Evolutionary conservation across 2,329 filamentous ascomycete genomes (phyloP), one percentile per base, ranked within the genome.

Genomic region (Colletotrichum agaves): DNA sequence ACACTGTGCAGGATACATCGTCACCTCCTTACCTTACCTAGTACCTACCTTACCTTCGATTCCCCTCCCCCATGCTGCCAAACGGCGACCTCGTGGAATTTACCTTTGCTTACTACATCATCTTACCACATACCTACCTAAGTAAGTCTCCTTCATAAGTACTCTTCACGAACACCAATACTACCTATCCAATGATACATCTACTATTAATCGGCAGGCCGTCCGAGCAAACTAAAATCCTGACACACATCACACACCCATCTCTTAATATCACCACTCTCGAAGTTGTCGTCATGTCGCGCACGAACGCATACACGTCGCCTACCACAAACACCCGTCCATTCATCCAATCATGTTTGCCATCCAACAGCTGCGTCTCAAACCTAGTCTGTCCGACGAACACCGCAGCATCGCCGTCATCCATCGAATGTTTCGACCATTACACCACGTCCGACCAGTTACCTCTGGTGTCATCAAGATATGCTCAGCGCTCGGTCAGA

Each of bases 401-500:
- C 58, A 50, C 43, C 8, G 21, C 41, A 12, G 37, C 59, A 56
- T 37, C 57, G 35, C 33, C 27, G 23, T n/a, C 56, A 49, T 27
- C 27, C 43, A 59, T 41, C 56, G 10, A 31, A 11, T 35, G 17
- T 47, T 52, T 62, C 58, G 49, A 33, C 43, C 46, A 55, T 11
- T 8, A 27, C 49, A 35, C 49, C 47, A 33, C 61, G 58, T 56
- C 58, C 33, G 23, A 59, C 44, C 27, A 39, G 17, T 17, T 62
- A 49, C 58, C 49, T 21, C 21, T 55, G 12, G 23, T 63, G 39
- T 66, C 58, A 56, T 58, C 21, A 13, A 19, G 17, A 35, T 35
- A 19, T 52, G 15, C 37, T 52, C 35, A 35, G 61, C 49, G 41
- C 50, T 62, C 60, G 13, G 61, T 57, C 39, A 44, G 52, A 37